Base-by-base conservation (phyloP, 1,284 basidiomycete genomes). In the Kwoniella shivajii region DNA sequence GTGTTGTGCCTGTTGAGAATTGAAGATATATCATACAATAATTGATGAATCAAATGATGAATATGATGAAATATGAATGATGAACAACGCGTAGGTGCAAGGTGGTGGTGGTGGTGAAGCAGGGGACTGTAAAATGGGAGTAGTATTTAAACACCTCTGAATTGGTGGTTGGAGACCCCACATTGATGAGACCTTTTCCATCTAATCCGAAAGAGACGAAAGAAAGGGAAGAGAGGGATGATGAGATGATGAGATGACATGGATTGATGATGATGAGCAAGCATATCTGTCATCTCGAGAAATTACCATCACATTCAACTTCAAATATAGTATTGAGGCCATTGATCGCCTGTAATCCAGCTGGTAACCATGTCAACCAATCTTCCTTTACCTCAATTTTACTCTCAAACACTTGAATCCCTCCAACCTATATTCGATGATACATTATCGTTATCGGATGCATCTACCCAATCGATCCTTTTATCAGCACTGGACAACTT, bases 401-500 rank as follows among this genome's bases (percentile, higher is more conserved):
- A 71, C 59, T 61, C 72, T 4, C 66, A 67, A 24, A 71, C 71
- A 6, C 68, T 78, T 7, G 38, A 39, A 4, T 44, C 65, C 10
- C 70, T 78, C 22, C 57, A 67, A 16, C 75, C 76, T 14, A 65
- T 78, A 27, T 65, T 75, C 56, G 67, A 71, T 55, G 74, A 75
- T 58, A 55, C 67, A 4, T 52, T 74, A 37, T 67, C 74, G 9
- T 57, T 64, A 22, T 61, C 68, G 9, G 55, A 65, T 6, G 47
- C 62, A 1, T 27, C 44, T n/a, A 57, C 70, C 16, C 72, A 73
- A 54, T 41, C 61, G 2, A 59, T 52, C 24, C 69, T 78, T 10
- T 24, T 60, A 10, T 41, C 50, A 4, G 66, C 64, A 0, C 64
- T 70, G 27, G 68, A 73, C 58, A 67, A 76, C 46, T 66, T 77